These are phyloP conservation scores for Oxytropis ochrocephala DNA, from an alignment of 306 rosid species.

Conservation along the genomic window DNA sequence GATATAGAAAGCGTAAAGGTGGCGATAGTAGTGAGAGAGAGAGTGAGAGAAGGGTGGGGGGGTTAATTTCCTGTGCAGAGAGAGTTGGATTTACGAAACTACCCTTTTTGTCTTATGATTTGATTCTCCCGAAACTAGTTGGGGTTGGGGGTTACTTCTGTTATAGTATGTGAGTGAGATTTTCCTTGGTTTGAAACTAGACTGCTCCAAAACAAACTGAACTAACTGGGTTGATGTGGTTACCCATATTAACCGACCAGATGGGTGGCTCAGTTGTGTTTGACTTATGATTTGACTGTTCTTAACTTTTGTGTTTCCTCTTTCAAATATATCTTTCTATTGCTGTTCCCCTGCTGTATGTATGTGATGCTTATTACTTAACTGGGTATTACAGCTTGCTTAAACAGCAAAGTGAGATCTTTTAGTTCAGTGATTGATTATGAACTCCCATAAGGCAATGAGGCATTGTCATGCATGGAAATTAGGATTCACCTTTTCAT, in stretches of 20 bases:
- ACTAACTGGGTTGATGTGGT: neutral
- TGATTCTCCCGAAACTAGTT: slow-evolving; percentile 27
- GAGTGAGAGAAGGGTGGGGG: neutral
- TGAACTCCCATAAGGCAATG: neutral
- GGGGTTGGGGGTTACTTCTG: neutral
- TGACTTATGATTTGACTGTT: slow-evolving; percentile 44
- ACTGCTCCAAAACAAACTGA: neutral
- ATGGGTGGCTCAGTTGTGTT: slow-evolving; percentile 1
- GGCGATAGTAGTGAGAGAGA: neutral
- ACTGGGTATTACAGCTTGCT: neutral
- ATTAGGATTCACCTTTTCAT: neutral
- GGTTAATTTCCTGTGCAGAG: slow-evolving; percentile 19
- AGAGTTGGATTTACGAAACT: slow-evolving; percentile 25
- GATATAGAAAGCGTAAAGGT: slow-evolving; percentile 26
- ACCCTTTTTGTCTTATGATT: slow-evolving; percentile 31
- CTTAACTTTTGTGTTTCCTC: slow-evolving; percentile 2
- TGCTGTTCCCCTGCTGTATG: neutral
- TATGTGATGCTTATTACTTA: neutral
- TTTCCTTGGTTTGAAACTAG: neutral
- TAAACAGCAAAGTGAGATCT: neutral
- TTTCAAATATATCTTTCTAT: neutral
- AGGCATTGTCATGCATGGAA: neutral
- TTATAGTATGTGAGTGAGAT: neutral
- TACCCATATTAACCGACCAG: neutral
- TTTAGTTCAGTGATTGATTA: neutral